Evolutionary conservation across 2,329 filamentous ascomycete species (phyloP).

Genomic region (Fusarium devonianum): DNA sequence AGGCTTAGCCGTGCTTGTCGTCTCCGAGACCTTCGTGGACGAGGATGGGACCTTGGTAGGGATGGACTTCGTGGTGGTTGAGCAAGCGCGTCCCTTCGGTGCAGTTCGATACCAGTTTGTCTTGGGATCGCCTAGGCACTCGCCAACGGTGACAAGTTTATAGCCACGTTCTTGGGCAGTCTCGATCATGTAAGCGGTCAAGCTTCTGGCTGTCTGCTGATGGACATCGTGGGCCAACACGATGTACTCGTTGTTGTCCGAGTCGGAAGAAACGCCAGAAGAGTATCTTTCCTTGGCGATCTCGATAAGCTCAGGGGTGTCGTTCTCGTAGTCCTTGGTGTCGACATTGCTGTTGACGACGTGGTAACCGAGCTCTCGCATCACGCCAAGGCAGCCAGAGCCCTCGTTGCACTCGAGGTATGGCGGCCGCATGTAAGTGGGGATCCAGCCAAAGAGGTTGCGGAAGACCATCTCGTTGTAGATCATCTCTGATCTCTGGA

Average conservation of each 20-base stretch:
- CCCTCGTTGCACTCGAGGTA: constrained; percentile 52
- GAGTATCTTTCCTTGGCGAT: constrained; percentile 51
- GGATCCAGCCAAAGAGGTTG: constrained; percentile 51
- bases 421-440: constrained; percentile 55
- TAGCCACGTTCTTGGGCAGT: constrained; percentile 52
- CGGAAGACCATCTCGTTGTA: constrained; percentile 55
- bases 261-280: constrained; percentile 46
- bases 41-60: constrained; percentile 19
- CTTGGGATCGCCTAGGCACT: constrained; percentile 62
- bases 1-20: constrained; percentile 26
- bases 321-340: constrained; percentile 66
- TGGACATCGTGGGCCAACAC: constrained; percentile 63
- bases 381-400: constrained; percentile 49
- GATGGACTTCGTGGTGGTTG: constrained; percentile 6
- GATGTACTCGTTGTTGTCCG: constrained; percentile 51
- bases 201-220: constrained; percentile 52
- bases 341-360: constrained; percentile 65
- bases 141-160: constrained; percentile 61
- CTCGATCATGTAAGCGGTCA: constrained; percentile 54
- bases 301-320: constrained; percentile 57
- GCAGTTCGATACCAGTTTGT: constrained; percentile 59
- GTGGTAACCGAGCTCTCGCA: constrained; percentile 59
- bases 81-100: constrained; percentile 21
- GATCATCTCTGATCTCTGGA: constrained; percentile 50
- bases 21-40: constrained; percentile 13